These are phyloP conservation scores for Leccinum obscurum DNA, from an alignment of 768 basidiomycete species.

Conservation along the genomic window DNA sequence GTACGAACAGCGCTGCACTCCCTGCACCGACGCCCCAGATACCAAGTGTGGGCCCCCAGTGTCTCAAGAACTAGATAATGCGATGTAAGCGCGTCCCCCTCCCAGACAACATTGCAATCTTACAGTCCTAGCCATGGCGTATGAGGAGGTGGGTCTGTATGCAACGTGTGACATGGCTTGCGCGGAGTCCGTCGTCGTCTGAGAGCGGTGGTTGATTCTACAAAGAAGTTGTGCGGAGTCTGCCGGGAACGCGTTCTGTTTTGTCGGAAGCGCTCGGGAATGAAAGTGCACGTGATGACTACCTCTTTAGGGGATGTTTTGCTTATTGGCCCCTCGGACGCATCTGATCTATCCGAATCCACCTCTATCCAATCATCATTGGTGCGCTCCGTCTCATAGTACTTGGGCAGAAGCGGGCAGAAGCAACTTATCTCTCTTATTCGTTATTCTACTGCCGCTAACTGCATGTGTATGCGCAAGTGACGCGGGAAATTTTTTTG, in stretches of 20 bases:
- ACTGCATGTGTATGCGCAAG: background rate
- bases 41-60: slow-evolving; percentile 60
- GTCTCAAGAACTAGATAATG: slow-evolving; percentile 43
- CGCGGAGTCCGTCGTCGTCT: background rate
- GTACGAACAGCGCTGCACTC: slow-evolving; percentile 64
- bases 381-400: too few relatives aligned
- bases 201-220: background rate
- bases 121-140: slow-evolving; percentile 40
- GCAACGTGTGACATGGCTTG: slow-evolving; percentile 44
- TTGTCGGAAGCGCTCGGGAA: slow-evolving; percentile 16
- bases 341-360: background rate
- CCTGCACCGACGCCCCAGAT: slow-evolving; percentile 76
- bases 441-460: background rate
- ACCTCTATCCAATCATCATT: too few relatives aligned
- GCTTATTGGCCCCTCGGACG: background rate
- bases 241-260: background rate
- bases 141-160: slow-evolving; percentile 41
- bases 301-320: background rate
- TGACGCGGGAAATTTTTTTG: background rate
- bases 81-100: background rate
- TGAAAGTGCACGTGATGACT: slow-evolving; percentile 20
- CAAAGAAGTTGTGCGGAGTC: background rate
- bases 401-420: too few relatives aligned
- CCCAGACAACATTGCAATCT: slow-evolving; percentile 16
- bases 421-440: background rate